A percentile compares a stretch with the other conserved stretches of the same genome.
Evolutionary conservation across 495 filamentous ascomycete species (phyloP).

Genomic region (Parathielavia appendiculata): DNA sequence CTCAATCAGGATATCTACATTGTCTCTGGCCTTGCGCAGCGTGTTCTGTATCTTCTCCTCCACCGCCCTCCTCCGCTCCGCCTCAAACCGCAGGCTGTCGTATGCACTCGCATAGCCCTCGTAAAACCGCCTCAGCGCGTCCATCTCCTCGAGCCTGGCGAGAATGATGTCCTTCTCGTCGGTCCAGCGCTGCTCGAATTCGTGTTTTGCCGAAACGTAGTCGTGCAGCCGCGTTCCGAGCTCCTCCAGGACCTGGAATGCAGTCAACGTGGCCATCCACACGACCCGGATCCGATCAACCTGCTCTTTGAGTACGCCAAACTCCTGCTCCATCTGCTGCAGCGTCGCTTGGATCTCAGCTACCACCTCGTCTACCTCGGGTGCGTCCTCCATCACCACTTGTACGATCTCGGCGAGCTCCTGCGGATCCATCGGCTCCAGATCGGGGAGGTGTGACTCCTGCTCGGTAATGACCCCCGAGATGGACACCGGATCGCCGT

Average conservation of each 20-base stretch:
- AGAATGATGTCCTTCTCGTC: conserved; percentile 65
- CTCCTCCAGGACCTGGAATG: conserved; percentile 62
- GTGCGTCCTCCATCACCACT: conserved; percentile 77
- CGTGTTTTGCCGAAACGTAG: conserved; percentile 64
- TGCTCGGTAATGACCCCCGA: conserved; percentile 55
- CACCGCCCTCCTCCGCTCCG: conserved; percentile 62
- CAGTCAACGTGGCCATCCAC: conserved; percentile 45
- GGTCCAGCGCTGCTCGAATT: conserved; percentile 70
- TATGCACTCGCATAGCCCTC: conserved; percentile 80
- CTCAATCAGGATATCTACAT: conserved; percentile 69
- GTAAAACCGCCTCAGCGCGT: conserved; percentile 68
- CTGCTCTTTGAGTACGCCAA: conserved; percentile 53
- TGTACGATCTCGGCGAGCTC: conserved; percentile 78
- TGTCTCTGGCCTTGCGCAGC: conserved; percentile 66
- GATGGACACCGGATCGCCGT: conserved; percentile 56
- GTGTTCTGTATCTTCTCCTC: conserved; percentile 69
- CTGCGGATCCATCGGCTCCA: conserved; percentile 66
- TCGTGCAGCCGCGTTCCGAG: conserved; percentile 59
- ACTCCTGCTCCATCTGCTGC: conserved; percentile 67
- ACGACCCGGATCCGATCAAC: conserved; percentile 50
- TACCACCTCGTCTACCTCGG: conserved; percentile 85
- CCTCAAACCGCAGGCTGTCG: conserved; percentile 75
- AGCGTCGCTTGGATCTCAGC: conserved; percentile 73
- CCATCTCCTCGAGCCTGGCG: conserved; percentile 65
- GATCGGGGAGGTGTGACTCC: conserved; percentile 50